Conservation (phyloP, 345 rosid genomes). For the Mercurialis annua region DNA sequence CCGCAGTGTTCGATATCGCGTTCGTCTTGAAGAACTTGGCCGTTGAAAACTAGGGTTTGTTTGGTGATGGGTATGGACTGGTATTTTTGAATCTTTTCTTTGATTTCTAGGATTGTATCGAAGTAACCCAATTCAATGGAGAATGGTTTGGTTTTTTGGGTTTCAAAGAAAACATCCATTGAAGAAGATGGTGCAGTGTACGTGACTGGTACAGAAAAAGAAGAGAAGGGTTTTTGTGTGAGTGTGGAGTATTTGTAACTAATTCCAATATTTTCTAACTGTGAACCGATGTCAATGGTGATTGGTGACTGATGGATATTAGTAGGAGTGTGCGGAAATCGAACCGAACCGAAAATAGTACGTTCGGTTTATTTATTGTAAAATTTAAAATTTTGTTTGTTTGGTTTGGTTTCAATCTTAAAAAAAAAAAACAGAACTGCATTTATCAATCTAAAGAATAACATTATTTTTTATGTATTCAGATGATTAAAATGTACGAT, state of each 20-base stretch:
- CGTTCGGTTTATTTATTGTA: too few species aligned
- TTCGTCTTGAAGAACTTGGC: conserved; percentile 58
- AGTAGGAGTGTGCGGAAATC: too few species aligned
- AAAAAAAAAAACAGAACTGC: too few species aligned
- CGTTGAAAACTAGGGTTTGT: conserved; percentile 68
- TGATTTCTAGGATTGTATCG: conserved; percentile 73
- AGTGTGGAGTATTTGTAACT: conserved; percentile 11
- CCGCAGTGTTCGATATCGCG: conserved; percentile 48
- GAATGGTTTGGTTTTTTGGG: conserved; percentile 49
- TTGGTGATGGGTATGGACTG: conserved; percentile 47
- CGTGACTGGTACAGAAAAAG: too few species aligned
- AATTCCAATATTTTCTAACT: conserved; percentile 11
- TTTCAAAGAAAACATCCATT: conserved; percentile 70
- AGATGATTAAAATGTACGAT: too few species aligned
- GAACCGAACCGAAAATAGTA: too few species aligned
- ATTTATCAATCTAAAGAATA: too few species aligned
- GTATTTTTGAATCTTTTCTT: conserved; percentile 65
- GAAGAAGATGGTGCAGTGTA: not conserved
- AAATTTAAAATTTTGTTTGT: too few species aligned
- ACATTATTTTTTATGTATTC: too few species aligned
- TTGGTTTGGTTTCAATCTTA: too few species aligned
- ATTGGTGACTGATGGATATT: not conserved
- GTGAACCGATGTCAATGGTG: not conserved
- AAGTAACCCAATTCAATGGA: conserved; percentile 73
- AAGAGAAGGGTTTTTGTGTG: not conserved